Percentiles rank a stretch among this genome's conserved stretches.
Evolutionary conservation across 495 filamentous ascomycete species (phyloP).

Genomic region (Penicillium longicatenatum): DNA sequence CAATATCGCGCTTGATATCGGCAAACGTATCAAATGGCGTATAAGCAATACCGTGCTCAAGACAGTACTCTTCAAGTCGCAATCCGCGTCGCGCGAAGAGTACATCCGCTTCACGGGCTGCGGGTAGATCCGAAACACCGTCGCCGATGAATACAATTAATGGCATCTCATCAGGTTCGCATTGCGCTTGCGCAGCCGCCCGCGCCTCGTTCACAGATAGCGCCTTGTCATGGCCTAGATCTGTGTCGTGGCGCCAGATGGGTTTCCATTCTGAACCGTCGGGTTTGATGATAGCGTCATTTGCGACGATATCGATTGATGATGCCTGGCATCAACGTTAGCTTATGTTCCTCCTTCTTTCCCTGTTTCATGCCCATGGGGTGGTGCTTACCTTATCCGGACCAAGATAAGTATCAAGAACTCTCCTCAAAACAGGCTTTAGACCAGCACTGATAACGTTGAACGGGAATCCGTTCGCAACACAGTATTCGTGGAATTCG

Average conservation of each 20-base stretch:
- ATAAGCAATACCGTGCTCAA: constrained; percentile 63
- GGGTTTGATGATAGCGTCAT: constrained; percentile 61
- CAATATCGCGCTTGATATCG: constrained; percentile 66
- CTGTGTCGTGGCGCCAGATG: constrained; percentile 68
- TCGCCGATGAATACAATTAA: constrained; percentile 78
- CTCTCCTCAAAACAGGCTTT: constrained; percentile 63
- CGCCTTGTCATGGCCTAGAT: constrained; percentile 73
- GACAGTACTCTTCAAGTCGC: constrained; percentile 71
- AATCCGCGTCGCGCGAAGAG: constrained; percentile 72
- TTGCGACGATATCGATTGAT: constrained; percentile 70
- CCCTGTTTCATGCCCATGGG: too few relatives aligned
- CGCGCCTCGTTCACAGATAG: constrained; percentile 64
- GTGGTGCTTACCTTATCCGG: constrained; percentile 48
- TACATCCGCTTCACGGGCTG: constrained; percentile 73
- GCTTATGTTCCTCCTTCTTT: too few relatives aligned
- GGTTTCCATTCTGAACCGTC: constrained; percentile 68
- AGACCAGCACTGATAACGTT: constrained; percentile 74
- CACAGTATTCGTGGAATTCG: constrained; percentile 67
- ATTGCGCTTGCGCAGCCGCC: constrained; percentile 50
- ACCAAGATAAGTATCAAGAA: constrained; percentile 66
- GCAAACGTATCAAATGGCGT: constrained; percentile 68
- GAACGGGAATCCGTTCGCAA: constrained; percentile 66
- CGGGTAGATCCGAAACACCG: constrained; percentile 74
- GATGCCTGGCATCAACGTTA: constrained; percentile 34
- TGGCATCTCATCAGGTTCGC: constrained; percentile 63